These are phyloP conservation scores for Elsinoe australis DNA, from an alignment of 2,329 filamentous ascomycete species.

Conservation along the genomic window DNA sequence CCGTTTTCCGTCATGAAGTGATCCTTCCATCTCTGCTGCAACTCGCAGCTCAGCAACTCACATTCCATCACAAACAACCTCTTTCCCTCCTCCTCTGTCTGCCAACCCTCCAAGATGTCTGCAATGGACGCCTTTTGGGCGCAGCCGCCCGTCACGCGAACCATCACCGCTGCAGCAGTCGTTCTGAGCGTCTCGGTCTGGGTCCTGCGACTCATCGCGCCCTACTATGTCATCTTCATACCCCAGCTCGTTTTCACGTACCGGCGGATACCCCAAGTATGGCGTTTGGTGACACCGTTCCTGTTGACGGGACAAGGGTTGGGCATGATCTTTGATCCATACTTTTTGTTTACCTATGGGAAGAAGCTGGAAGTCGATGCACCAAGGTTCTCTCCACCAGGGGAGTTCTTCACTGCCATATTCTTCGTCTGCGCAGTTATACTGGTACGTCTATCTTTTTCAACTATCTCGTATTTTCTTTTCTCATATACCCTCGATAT, in stretches of 20 bases:
- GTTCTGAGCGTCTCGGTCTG: constrained; percentile 55
- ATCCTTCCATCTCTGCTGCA: not conserved
- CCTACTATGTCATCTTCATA: constrained; percentile 49
- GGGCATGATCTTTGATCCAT: constrained; percentile 63
- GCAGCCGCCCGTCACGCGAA: constrained; percentile 62
- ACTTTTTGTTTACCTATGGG: constrained; percentile 71
- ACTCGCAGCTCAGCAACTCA: not conserved
- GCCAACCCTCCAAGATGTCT: constrained; percentile 11
- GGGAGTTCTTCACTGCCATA: constrained; percentile 74
- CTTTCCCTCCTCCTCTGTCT: too few species aligned
- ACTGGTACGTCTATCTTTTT: constrained; percentile 57
- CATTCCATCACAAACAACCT: too few species aligned
- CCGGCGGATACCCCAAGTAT: constrained; percentile 52
- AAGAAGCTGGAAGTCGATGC: constrained; percentile 65
- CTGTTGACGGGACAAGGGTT: constrained; percentile 50
- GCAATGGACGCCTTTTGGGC: constrained; percentile 56
- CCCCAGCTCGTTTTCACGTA: constrained; percentile 39
- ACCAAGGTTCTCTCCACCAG: constrained; percentile 63
- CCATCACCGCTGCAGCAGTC: constrained; percentile 57
- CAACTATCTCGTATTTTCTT: constrained; percentile 21
- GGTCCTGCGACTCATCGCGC: constrained; percentile 46
- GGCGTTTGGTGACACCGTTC: constrained; percentile 53
- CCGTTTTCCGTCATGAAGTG: constrained; percentile 14
- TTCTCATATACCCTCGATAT: constrained; percentile 45
- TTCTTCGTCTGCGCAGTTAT: constrained; percentile 64